These are phyloP conservation scores for Aureobasidium leucospermi DNA, from an alignment of 2,329 filamentous ascomycete species.

Conservation along the genomic window DNA sequence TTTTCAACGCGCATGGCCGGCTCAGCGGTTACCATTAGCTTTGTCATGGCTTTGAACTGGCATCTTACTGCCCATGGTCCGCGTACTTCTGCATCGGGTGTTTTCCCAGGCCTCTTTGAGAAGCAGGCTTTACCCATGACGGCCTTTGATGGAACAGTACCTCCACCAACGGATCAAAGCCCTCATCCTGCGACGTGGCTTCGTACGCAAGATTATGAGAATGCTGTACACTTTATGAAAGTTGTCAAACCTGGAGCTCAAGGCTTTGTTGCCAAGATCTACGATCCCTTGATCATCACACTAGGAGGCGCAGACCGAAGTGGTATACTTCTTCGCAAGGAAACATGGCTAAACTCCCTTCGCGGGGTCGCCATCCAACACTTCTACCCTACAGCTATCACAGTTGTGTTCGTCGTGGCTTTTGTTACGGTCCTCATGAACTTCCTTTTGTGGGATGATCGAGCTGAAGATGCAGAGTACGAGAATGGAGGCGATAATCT, in stretches of 20 bases:
- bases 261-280: conserved; percentile 66
- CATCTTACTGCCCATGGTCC: conserved; percentile 60
- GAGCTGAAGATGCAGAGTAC: conserved; percentile 34
- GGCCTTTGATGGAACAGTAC: conserved; percentile 28
- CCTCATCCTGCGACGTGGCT: conserved; percentile 72
- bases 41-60: conserved; percentile 67
- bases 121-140: conserved; percentile 15
- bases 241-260: conserved; percentile 64
- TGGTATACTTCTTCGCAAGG: conserved; percentile 41
- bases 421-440: conserved; percentile 65
- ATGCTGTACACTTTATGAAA: conserved; percentile 67
- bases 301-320: conserved; percentile 60
- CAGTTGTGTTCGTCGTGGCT: conserved; percentile 55
- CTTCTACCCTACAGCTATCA: conserved; percentile 59
- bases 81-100: neutral
- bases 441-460: conserved; percentile 63
- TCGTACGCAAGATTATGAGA: conserved; percentile 69
- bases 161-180: conserved; percentile 62
- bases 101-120: conserved; percentile 9
- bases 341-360: conserved; percentile 47
- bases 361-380: conserved; percentile 51
- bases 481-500: conserved; percentile 42
- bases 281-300: conserved; percentile 68
- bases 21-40: conserved; percentile 63
- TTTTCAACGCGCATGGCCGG: conserved; percentile 69